Percentiles rank a stretch among this genome's conserved stretches.
Conservation (phyloP, 768 basidiomycete species). For the Dictyophora rubrovolvata region DNA sequence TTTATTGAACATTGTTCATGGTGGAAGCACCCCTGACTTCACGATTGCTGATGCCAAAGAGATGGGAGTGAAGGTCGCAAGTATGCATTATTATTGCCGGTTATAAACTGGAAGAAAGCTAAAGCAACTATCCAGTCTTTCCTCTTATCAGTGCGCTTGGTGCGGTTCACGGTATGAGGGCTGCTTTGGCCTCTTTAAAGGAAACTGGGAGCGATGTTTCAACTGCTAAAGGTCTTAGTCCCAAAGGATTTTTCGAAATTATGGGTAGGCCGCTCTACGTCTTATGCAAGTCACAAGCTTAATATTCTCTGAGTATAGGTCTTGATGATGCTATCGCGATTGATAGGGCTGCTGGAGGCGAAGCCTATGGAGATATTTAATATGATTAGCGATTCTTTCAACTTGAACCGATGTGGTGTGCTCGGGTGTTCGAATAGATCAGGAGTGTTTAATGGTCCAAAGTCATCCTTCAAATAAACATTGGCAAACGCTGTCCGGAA, state of each 20-base stretch:
- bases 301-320: conserved; percentile 23
- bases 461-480: too few relatives aligned
- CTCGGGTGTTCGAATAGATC: too few relatives aligned
- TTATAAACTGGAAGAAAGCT: not conserved
- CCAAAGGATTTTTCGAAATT: conserved; percentile 65
- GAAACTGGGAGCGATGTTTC: conserved; percentile 67
- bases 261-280: conserved; percentile 31
- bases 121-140: conserved; percentile 40
- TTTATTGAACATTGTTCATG: conserved; percentile 71
- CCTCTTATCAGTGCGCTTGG: conserved; percentile 68
- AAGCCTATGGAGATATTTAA: conserved; percentile 44
- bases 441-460: too few relatives aligned
- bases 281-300: conserved; percentile 1
- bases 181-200: conserved; percentile 62
- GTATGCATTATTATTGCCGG: conserved; percentile 31
- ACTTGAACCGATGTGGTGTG: not conserved
- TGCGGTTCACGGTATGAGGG: conserved; percentile 62
- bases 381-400: not conserved
- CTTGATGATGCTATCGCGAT: conserved; percentile 43
- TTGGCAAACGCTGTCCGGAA: too few relatives aligned
- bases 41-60: conserved; percentile 57
- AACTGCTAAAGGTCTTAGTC: conserved; percentile 57
- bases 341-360: conserved; percentile 48
- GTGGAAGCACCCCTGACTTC: conserved; percentile 69
- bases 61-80: conserved; percentile 67